These are phyloP conservation scores for Peribolospora kevripleyi DNA, from an alignment of 768 basidiomycete species.

Conservation along the genomic window DNA sequence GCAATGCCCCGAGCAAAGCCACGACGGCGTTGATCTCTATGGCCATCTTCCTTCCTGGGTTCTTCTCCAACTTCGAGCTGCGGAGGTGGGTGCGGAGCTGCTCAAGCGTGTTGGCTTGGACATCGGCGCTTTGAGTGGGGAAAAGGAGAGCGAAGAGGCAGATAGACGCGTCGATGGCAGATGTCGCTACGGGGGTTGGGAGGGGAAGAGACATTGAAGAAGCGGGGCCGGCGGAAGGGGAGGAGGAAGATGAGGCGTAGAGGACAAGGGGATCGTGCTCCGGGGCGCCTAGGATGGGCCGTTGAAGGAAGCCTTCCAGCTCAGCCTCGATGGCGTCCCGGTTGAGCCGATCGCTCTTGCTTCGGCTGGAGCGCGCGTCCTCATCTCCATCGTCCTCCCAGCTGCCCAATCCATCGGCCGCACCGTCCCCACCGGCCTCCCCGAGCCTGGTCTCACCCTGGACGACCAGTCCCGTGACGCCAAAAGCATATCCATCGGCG, in stretches of 20 bases:
- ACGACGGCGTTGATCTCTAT: conserved; percentile 55
- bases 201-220: conserved; percentile 27
- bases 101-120: conserved; percentile 18
- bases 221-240: conserved; percentile 21
- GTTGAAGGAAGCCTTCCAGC: conserved; percentile 49
- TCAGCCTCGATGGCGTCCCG: conserved; percentile 56
- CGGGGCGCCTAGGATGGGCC: conserved; percentile 54
- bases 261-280: conserved; percentile 65
- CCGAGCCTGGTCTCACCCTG: conserved; percentile 11
- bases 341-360: conserved; percentile 33
- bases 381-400: conserved; percentile 1
- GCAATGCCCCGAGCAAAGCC: conserved; percentile 45
- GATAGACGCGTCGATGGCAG: conserved; percentile 72
- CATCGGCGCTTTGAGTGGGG: conserved; percentile 43
- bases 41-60: conserved; percentile 62
- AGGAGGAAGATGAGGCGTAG: conserved; percentile 18
- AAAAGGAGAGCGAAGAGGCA: conserved; percentile 58
- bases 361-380: not conserved
- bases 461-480: conserved; percentile 39
- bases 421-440: conserved; percentile 6
- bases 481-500: conserved; percentile 74
- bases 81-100: conserved; percentile 29
- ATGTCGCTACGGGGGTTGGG: conserved; percentile 36
- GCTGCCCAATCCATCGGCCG: not conserved
- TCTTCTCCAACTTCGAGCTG: conserved; percentile 62